phyloP scores from a whole-genome alignment of 2,329 filamentous ascomycete genomes.

The Camillea tinctor region DNA sequence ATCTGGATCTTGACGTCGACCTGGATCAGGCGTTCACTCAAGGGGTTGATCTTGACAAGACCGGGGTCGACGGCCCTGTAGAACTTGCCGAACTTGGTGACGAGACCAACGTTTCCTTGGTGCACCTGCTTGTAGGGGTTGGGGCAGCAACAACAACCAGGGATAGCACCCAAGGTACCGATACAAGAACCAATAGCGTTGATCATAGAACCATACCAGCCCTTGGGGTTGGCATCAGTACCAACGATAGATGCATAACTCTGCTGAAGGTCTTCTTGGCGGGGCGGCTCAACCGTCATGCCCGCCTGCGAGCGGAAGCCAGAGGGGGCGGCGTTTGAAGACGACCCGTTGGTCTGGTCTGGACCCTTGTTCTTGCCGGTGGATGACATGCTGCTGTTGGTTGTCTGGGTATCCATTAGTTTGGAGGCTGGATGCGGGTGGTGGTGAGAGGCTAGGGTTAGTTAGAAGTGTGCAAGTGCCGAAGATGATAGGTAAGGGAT shows the following conservation, averaged over 20 bases:
- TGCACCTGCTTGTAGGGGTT: constrained; percentile 93
- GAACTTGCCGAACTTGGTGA: constrained; percentile 94
- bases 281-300: constrained; percentile 76
- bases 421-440: not conserved
- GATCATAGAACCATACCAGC: constrained; percentile 87
- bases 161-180: constrained; percentile 80
- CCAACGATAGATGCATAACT: constrained; percentile 68
- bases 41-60: constrained; percentile 94
- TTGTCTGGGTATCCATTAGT: constrained; percentile 1
- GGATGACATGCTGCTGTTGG: constrained; percentile 1
- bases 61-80: constrained; percentile 95
- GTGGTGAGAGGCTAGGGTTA: not conserved
- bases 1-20: constrained; percentile 99
- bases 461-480: not conserved
- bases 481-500: not conserved
- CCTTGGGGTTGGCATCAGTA: constrained; percentile 68
- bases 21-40: constrained; percentile 84
- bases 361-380: constrained; percentile 22
- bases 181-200: constrained; percentile 71
- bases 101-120: constrained; percentile 91
- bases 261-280: constrained; percentile 79
- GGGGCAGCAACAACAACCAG: constrained; percentile 87
- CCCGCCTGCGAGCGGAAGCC: constrained; percentile 53
- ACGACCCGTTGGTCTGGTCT: constrained; percentile 19
- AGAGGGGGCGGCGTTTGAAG: constrained; percentile 7